phyloP scores from a whole-genome alignment of 192 early-diverging fungal species.

The Coemansia sp. region DNA sequence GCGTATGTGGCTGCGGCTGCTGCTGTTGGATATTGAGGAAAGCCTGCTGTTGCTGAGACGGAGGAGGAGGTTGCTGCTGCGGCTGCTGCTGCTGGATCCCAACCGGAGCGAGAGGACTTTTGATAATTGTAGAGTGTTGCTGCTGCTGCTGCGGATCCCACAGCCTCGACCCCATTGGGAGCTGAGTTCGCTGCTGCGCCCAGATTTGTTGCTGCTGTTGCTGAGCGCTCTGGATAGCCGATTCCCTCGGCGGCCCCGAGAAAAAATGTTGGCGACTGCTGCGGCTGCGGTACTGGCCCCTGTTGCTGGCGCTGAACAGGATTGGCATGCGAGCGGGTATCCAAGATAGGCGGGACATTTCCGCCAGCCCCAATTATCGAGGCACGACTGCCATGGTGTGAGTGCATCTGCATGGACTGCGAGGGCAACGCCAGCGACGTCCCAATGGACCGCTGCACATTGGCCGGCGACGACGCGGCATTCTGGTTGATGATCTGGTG shows the following conservation, averaged over 20 bases:
- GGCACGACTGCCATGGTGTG: constrained; percentile 19
- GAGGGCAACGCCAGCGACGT: constrained; percentile 39
- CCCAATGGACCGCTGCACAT: constrained; percentile 30
- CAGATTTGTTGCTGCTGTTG: constrained; percentile 28
- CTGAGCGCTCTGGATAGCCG: constrained; percentile 51
- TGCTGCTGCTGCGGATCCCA: constrained; percentile 23
- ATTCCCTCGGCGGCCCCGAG: constrained; percentile 57
- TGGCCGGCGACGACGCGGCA: constrained; percentile 24
- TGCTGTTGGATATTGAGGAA: constrained; percentile 31
- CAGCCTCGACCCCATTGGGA: constrained; percentile 28
- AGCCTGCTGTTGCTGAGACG: constrained; percentile 21
- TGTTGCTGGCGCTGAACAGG: constrained; percentile 32
- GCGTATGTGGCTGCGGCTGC: constrained; percentile 17
- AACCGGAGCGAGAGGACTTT: constrained; percentile 15
- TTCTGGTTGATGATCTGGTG: constrained; percentile 49
- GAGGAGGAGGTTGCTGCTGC: constrained; percentile 14
- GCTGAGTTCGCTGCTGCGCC: constrained; percentile 16
- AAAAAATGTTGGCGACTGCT: constrained; percentile 53
- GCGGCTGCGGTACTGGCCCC: constrained; percentile 33
- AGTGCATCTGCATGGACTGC: constrained; percentile 33
- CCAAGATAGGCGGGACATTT: constrained; percentile 20
- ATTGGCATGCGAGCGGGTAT: constrained; percentile 24
- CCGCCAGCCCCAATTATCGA: constrained; percentile 17
- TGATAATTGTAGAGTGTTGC: constrained; percentile 24
- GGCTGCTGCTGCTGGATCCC: constrained; percentile 13